These are phyloP conservation scores for Aspergillus bombycis DNA, from an alignment of 2,329 filamentous ascomycete genomes.

Conservation along the genomic window DNA sequence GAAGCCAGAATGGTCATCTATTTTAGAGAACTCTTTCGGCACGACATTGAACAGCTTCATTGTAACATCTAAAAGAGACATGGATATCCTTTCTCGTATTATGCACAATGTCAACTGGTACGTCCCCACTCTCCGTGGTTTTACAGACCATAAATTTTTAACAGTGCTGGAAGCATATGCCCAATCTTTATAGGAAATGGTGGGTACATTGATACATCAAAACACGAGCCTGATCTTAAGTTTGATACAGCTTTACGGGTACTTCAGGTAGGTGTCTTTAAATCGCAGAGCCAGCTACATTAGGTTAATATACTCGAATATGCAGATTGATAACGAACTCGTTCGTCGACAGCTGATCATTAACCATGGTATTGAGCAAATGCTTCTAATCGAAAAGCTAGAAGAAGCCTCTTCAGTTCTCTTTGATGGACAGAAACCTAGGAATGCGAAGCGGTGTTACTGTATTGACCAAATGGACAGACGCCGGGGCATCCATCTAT, in stretches of 20 bases:
- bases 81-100: constrained; percentile 66
- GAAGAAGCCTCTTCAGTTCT: constrained; percentile 70
- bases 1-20: constrained; percentile 79
- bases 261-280: constrained; percentile 57
- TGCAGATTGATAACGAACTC: constrained; percentile 73
- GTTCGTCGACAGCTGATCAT: constrained; percentile 85
- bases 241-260: constrained; percentile 80
- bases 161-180: constrained; percentile 45
- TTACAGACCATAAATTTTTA: constrained; percentile 7
- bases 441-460: constrained; percentile 71
- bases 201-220: constrained; percentile 58
- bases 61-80: constrained; percentile 76
- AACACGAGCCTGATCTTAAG: constrained; percentile 72
- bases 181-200: constrained; percentile 68
- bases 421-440: constrained; percentile 62
- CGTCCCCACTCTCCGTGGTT: constrained; percentile 18
- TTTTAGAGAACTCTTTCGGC: constrained; percentile 80
- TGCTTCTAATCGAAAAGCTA: constrained; percentile 72
- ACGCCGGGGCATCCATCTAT: constrained; percentile 64
- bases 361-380: constrained; percentile 79
- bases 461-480: constrained; percentile 66
- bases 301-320: background rate
- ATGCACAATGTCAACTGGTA: constrained; percentile 64
- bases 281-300: constrained; percentile 2
- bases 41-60: constrained; percentile 73